Conservation (phyloP, 2,329 filamentous ascomycete genomes). For the Septoria petroselini region DNA sequence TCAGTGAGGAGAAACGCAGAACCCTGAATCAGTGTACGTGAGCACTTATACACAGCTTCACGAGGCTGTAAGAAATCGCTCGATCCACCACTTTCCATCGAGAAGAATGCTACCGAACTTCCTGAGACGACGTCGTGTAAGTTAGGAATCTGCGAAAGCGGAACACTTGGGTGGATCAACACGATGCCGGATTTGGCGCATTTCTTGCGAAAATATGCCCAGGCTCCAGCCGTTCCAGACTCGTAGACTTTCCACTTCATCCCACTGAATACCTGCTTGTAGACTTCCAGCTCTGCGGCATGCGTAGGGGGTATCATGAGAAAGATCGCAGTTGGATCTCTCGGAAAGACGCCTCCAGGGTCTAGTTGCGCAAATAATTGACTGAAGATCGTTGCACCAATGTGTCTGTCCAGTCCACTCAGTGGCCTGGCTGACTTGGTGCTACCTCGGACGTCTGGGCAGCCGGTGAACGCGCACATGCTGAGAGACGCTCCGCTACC, state of each 20-base stretch:
- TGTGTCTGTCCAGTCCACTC: neutral
- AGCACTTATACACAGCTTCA: constrained; percentile 23
- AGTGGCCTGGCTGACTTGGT: neutral
- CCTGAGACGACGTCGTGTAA: constrained; percentile 37
- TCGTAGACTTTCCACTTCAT: constrained; percentile 29
- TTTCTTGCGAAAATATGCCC: constrained; percentile 30
- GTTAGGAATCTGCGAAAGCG: constrained; percentile 35
- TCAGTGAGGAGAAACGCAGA: constrained; percentile 45
- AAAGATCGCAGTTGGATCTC: constrained; percentile 24
- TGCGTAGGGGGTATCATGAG: constrained; percentile 29
- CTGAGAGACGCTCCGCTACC: constrained; percentile 13
- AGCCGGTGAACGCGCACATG: constrained; percentile 17
- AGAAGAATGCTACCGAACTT: constrained; percentile 34
- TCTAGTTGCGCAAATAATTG: constrained; percentile 16
- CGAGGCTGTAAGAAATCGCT: constrained; percentile 19
- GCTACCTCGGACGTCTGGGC: constrained; percentile 4
- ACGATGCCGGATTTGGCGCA: constrained; percentile 22
- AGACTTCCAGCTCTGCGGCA: constrained; percentile 25
- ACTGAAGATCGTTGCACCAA: neutral
- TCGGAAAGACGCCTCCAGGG: constrained; percentile 7
- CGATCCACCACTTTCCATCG: constrained; percentile 34
- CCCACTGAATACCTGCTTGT: constrained; percentile 24
- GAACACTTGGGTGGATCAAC: constrained; percentile 36
- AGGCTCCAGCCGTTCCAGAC: constrained; percentile 27
- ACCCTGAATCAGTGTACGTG: constrained; percentile 41